Evolutionary conservation across 2,329 filamentous ascomycete genomes (phyloP), one percentile per base, ranked within the genome.

Genomic region (Daldinia sp.): DNA sequence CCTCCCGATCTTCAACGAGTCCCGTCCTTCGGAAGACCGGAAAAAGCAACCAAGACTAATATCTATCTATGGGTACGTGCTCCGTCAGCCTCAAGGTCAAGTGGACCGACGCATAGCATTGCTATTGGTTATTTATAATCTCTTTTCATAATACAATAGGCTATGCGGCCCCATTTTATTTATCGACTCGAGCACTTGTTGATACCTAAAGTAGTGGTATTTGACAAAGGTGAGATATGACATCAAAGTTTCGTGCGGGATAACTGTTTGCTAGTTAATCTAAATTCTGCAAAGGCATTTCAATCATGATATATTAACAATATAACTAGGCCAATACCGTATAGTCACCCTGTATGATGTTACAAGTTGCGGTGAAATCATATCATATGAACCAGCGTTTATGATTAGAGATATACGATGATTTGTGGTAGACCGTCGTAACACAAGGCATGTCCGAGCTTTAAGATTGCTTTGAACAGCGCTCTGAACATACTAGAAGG

Each of bases 1-100:
- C 54, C 39, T 35, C 53, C 28, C 10, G 37, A 57, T 33, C 15
- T 37, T 54, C 26, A 56, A 64, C 20, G 30, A n/a, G 50, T 54
- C 42, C 39, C 28, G 18, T 61, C 44, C 20, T 35, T 58, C 30
- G 61, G 51, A 35, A 35, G 51, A 37, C 33, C 33, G 51, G 51
- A 54, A 37, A 37, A 54, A 54, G n/a, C n/a, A 37, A 18, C 33
- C 23, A 54, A 54, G 18, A 37, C 23, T n/a, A 54, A 54, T 54
- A 35, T 54, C 51, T 4, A 33, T 18, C 28, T 30, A 51, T 33
- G 46, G 26, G 46, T n/a, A 30, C 6, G 18, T 12, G 26, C 15
- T 30, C 26, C 26, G 46, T 33, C 46, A 51, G 26, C 46, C 46
- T 26, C 46, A 51, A 26, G 6, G 13, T 26, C 44, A 48, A 28